These are phyloP conservation scores for Cucumis melo DNA, from an alignment of 306 rosid species.

Conservation along the genomic window DNA sequence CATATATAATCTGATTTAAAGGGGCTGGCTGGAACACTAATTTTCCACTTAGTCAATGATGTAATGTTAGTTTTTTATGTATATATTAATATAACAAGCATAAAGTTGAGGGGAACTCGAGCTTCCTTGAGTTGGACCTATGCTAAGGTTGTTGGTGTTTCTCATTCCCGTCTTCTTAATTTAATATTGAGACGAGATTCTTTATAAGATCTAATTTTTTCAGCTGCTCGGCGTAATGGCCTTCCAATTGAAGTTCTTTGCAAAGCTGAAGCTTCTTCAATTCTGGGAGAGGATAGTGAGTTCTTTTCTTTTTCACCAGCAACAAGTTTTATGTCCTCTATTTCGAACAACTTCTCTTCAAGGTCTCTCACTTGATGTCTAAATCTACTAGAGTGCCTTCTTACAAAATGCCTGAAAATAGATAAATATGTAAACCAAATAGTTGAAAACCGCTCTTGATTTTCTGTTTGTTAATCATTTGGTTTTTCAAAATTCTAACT, in stretches of 20 bases:
- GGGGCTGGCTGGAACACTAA: no score
- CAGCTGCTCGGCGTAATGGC: constrained; percentile 55
- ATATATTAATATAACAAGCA: no score
- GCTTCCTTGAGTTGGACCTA: no score
- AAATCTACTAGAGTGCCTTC: constrained; percentile 50
- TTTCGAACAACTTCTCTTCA: constrained; percentile 43
- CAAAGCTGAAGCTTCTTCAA: constrained; percentile 10
- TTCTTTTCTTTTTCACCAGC: not conserved
- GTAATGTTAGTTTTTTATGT: no score
- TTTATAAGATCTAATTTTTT: constrained; percentile 54
- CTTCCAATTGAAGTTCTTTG: constrained; percentile 53
- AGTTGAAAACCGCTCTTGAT: no score
- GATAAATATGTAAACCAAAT: not conserved
- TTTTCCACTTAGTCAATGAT: no score
- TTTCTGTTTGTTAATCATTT: no score
- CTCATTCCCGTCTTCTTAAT: constrained; percentile 33
- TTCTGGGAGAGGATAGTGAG: not conserved
- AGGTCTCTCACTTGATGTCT: constrained; percentile 30
- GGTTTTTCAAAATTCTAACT: no score
- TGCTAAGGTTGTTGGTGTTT: no score
- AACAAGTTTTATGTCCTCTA: constrained; percentile 33
- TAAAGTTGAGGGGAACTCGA: no score
- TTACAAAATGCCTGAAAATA: constrained; percentile 25
- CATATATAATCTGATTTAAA: no score
- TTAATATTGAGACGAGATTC: constrained; percentile 40